Evolutionary conservation across 1,139 yeast genomes (phyloP), one percentile per base, ranked within the genome.

Genomic region (Blastobotrys ciferrii): DNA sequence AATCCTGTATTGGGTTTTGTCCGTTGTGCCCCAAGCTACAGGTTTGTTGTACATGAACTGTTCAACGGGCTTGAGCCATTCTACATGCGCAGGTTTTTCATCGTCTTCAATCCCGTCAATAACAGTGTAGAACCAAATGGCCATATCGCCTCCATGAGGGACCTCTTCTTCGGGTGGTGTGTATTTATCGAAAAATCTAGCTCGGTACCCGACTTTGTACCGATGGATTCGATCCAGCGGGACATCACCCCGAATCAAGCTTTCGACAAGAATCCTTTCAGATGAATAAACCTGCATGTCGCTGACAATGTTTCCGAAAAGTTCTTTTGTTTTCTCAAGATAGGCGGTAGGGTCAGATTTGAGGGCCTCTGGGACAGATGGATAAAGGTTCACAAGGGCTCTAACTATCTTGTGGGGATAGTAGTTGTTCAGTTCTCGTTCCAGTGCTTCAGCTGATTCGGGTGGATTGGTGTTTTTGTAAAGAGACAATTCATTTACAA

Each of bases 361-460:
- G 15, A 36, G 40, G 3, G 40, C 9, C 19, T 36, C 40, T 6
- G 40, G 40, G n/a, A 36, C 40, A 9, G 40, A 23, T 7, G 64
- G 60, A 48, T 70, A 69, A 4, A 66, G 50, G 7, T 65, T 57
- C 15, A 68, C 44, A 12, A 72, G 51, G 1, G 65, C 61, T 12
- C 59, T 52, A 31, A 68, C 61, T 12, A 66, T 65, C 3, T 55
- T 53, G 17, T 49, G 53, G 13, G 73, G 71, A 48, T 72, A 72
- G 46, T 70, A 70, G 48, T 71, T 71, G 46, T 62, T 63, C 38
- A 72, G 54, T 53, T 70, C 69, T 12, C 83, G 83, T 44, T 73
- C 66, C 36, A 86, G 66, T 58, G 85, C 73, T 58, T 84, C 92
- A 45, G 77, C 80, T 54, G 81, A 84, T 23, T 70, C 63, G 9